Evolutionary conservation across 2,329 filamentous ascomycete species (phyloP).

Genomic region (Thielaviopsis ethacetica): DNA sequence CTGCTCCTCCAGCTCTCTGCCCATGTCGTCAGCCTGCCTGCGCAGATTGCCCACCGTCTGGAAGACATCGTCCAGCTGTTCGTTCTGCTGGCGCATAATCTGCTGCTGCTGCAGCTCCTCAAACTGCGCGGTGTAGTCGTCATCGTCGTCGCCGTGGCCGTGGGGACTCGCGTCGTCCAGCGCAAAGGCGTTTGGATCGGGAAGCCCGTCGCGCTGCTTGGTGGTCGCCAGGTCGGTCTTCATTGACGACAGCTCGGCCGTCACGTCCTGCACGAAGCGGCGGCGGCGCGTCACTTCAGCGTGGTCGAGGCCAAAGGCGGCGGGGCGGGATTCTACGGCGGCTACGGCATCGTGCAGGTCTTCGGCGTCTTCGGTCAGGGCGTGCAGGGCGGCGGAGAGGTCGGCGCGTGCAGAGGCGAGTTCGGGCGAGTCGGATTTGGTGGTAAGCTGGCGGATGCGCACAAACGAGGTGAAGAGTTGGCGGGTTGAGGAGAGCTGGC

Average conservation of each 20-base stretch:
- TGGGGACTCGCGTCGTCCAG: slow-evolving; percentile 24
- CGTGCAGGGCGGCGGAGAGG: slow-evolving; percentile 46
- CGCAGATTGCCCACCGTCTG: slow-evolving; percentile 81
- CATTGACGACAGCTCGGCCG: slow-evolving; percentile 79
- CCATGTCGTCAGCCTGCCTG: slow-evolving; percentile 89
- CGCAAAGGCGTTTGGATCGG: slow-evolving; percentile 40
- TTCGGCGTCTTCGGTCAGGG: slow-evolving; percentile 66
- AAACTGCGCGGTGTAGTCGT: slow-evolving; percentile 60
- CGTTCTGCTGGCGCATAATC: slow-evolving; percentile 89
- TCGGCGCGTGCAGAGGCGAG: slow-evolving; percentile 63
- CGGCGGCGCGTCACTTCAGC: slow-evolving; percentile 69
- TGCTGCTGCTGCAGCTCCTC: slow-evolving; percentile 82
- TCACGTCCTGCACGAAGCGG: slow-evolving; percentile 75
- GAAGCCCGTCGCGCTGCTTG: slow-evolving; percentile 27
- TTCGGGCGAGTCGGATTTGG: slow-evolving; percentile 59
- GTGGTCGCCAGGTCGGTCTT: slow-evolving; percentile 46
- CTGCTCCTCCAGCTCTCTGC: slow-evolving; percentile 90
- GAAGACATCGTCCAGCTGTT: slow-evolving; percentile 83
- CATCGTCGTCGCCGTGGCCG: slow-evolving; percentile 22
- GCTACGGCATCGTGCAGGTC: slow-evolving; percentile 78
- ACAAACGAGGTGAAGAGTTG: slow-evolving; percentile 89
- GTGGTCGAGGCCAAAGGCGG: slow-evolving; percentile 69
- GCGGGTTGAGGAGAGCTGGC: slow-evolving; percentile 63
- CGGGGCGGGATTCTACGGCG: slow-evolving; percentile 75
- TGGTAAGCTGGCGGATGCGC: slow-evolving; percentile 77